Evolutionary conservation across 2,329 filamentous ascomycete species (phyloP).

Genomic region (Coniochaeta sp.): DNA sequence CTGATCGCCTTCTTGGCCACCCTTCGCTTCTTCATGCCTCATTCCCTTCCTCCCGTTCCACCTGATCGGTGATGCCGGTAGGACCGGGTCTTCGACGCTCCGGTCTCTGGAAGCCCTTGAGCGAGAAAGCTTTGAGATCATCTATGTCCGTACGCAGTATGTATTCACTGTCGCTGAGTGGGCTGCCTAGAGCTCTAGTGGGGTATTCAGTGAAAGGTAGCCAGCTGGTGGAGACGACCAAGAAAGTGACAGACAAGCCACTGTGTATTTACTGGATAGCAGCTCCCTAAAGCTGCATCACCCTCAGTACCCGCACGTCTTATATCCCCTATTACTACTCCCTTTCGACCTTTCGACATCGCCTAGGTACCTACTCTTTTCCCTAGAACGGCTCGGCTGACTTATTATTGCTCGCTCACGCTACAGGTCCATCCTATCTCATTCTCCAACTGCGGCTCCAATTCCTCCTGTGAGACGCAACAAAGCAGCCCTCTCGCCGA

Average conservation of each 20-base stretch:
- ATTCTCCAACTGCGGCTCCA: background rate
- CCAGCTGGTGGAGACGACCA: too few relatives aligned
- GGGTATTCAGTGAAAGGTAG: too few relatives aligned
- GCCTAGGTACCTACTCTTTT: too few relatives aligned
- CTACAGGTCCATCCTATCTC: background rate
- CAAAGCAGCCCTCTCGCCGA: background rate
- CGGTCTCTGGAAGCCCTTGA: background rate
- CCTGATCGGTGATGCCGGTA: background rate
- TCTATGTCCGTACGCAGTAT: background rate
- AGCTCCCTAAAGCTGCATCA: too few relatives aligned
- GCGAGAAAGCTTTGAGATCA: background rate
- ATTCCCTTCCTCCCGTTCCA: background rate
- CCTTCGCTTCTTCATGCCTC: background rate
- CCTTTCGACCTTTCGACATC: background rate
- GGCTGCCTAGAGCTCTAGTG: too few relatives aligned
- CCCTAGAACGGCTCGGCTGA: background rate
- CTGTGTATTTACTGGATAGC: background rate
- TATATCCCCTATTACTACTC: background rate
- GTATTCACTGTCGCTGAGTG: background rate
- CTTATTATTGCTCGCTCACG: background rate
- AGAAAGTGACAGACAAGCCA: background rate
- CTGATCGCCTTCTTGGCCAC: slow-evolving; percentile 12
- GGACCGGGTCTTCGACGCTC: background rate
- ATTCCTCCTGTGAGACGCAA: background rate
- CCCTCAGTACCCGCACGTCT: background rate